Evolutionary conservation across 2,329 filamentous ascomycete genomes (phyloP).

Genomic region (Xylariaceae sp.): DNA sequence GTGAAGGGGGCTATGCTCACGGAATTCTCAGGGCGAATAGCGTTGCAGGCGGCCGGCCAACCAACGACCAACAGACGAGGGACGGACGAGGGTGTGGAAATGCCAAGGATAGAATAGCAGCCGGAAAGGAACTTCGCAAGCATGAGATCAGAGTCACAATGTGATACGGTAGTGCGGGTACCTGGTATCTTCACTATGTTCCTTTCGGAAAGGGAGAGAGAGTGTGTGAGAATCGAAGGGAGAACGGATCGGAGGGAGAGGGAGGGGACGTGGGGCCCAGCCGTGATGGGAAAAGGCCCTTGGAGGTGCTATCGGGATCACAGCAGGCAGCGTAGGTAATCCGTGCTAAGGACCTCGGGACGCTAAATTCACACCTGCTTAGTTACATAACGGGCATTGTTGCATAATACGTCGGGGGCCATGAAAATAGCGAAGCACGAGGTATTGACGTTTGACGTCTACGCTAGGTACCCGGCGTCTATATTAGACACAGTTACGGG

Average conservation of each 20-base stretch:
- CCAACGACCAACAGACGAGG: slow-evolving; percentile 10
- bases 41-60: slow-evolving; percentile 16
- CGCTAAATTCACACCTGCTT: too few species aligned
- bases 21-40: slow-evolving; percentile 27
- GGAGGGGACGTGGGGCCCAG: slow-evolving; percentile 21
- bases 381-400: too few species aligned
- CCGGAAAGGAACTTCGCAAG: too few species aligned
- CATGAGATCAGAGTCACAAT: not conserved
- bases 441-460: too few species aligned
- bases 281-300: not conserved
- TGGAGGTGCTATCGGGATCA: slow-evolving; percentile 5
- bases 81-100: not conserved
- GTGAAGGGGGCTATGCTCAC: slow-evolving; percentile 32
- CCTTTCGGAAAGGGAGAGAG: not conserved
- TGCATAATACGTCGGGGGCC: too few species aligned
- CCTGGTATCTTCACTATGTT: not conserved
- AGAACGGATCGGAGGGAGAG: not conserved
- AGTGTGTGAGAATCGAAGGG: not conserved
- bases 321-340: too few species aligned
- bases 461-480: not conserved
- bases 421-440: not conserved
- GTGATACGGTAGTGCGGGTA: not conserved
- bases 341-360: too few species aligned
- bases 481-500: too few species aligned
- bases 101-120: not conserved